These are phyloP conservation scores for Boletellus ananas DNA, from an alignment of 768 basidiomycete species.

Conservation along the genomic window DNA sequence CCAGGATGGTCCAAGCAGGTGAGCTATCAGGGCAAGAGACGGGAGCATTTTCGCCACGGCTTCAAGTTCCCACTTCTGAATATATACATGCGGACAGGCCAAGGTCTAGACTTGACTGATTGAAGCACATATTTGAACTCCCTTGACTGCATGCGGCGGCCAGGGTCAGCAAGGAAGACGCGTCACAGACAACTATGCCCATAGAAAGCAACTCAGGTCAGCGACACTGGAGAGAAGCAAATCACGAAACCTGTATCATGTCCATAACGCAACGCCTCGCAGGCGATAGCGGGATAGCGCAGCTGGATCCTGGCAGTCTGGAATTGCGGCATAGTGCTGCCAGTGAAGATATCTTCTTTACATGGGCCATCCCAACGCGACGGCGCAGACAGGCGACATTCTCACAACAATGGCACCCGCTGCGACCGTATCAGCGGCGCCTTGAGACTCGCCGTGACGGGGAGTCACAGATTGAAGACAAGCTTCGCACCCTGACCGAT, in stretches of 20 bases:
- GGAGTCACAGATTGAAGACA: too few relatives aligned
- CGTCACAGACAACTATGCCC: not conserved
- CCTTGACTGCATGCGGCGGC: not conserved
- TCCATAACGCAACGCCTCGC: not conserved
- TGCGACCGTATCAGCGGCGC: too few relatives aligned
- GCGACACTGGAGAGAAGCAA: not conserved
- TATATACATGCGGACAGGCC: conserved; percentile 4
- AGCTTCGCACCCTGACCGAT: not conserved
- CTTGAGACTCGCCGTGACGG: too few relatives aligned
- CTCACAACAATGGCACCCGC: too few relatives aligned
- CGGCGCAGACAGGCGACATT: too few relatives aligned
- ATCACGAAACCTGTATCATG: not conserved
- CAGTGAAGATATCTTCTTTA: too few relatives aligned
- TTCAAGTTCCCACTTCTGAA: not conserved
- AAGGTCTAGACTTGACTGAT: not conserved
- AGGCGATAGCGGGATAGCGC: not conserved
- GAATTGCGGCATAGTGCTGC: not conserved
- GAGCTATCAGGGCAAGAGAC: conserved; percentile 19
- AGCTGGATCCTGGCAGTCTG: not conserved
- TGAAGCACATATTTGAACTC: not conserved
- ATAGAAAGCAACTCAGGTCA: not conserved
- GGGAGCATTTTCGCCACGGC: conserved; percentile 12
- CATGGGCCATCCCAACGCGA: too few relatives aligned
- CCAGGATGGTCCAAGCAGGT: conserved; percentile 20
- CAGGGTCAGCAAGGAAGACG: not conserved